These are phyloP conservation scores for Hansfordia pulvinata DNA, from an alignment of 2,329 filamentous ascomycete species.

Conservation along the genomic window DNA sequence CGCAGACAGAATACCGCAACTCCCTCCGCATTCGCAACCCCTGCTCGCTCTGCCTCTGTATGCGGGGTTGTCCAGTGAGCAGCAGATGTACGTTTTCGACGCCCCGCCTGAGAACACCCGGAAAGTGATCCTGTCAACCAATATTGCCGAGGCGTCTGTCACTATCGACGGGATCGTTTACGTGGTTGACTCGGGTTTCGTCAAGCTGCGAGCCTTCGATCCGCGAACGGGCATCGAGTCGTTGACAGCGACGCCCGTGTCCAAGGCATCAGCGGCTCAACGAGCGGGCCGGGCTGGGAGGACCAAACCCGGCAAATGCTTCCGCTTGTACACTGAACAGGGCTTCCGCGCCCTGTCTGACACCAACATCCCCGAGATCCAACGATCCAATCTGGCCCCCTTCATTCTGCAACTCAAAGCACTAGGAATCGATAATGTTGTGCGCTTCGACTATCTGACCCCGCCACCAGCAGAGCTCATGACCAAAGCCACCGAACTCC, in stretches of 20 bases:
- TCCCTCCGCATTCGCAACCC: slow-evolving; percentile 43
- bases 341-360: slow-evolving; percentile 53
- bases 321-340: slow-evolving; percentile 75
- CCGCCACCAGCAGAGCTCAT: slow-evolving; percentile 76
- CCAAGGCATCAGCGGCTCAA: slow-evolving; percentile 86
- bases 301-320: slow-evolving; percentile 86
- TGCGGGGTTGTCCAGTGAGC: slow-evolving; percentile 75
- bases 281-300: slow-evolving; percentile 81
- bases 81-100: slow-evolving; percentile 94
- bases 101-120: slow-evolving; percentile 66
- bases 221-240: slow-evolving; percentile 78
- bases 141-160: slow-evolving; percentile 91
- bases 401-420: slow-evolving; percentile 87
- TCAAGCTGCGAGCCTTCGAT: slow-evolving; percentile 79
- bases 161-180: slow-evolving; percentile 88
- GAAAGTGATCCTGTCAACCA: slow-evolving; percentile 88
- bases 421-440: slow-evolving; percentile 86
- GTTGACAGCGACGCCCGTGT: slow-evolving; percentile 67
- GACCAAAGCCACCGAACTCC: slow-evolving; percentile 71
- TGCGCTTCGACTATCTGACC: slow-evolving; percentile 80
- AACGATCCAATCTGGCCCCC: slow-evolving; percentile 80
- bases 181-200: slow-evolving; percentile 82
- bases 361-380: slow-evolving; percentile 76
- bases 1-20: slow-evolving; percentile 52
- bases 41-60: slow-evolving; percentile 71